A percentile compares a stretch with the other conserved stretches of the same genome.
Conservation (phyloP, 352 stramenopile species). For the Globisporangium solare region DNA sequence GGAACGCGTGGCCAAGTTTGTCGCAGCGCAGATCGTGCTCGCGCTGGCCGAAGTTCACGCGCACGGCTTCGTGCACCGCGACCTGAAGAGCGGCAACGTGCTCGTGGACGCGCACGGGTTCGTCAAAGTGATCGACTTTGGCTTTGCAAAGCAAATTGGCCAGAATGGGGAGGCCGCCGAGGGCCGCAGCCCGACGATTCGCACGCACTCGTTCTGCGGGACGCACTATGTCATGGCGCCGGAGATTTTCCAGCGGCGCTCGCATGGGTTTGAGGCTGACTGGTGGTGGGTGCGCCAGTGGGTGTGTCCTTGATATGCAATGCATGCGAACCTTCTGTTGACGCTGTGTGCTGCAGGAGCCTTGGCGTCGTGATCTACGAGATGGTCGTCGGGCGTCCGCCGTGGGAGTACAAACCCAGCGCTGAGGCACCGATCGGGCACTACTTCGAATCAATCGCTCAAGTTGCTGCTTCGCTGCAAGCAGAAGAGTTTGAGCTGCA, state of each 20-base stretch:
- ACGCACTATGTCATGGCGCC: constrained; percentile 79
- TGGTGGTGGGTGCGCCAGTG: constrained; percentile 68
- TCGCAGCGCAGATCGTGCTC: constrained; percentile 66
- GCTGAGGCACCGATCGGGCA: constrained; percentile 14
- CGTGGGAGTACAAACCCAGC: constrained; percentile 63
- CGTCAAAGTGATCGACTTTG: constrained; percentile 72
- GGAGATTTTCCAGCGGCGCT: constrained; percentile 44
- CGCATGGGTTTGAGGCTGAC: constrained; percentile 37
- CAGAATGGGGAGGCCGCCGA: background rate
- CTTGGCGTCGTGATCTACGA: constrained; percentile 73
- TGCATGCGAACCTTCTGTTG: background rate
- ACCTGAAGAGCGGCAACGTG: constrained; percentile 81
- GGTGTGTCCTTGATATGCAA: background rate
- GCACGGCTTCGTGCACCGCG: constrained; percentile 59
- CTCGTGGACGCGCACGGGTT: constrained; percentile 38
- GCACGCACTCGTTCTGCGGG: constrained; percentile 45
- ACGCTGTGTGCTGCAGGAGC: constrained; percentile 26
- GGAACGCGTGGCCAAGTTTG: constrained; percentile 49
- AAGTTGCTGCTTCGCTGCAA: constrained; percentile 1
- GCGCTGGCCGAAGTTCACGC: constrained; percentile 48
- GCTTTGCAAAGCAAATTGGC: constrained; percentile 37
- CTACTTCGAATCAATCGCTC: constrained; percentile 33
- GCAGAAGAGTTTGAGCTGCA: background rate
- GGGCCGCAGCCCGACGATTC: background rate
- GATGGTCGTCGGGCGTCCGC: constrained; percentile 55